A percentile compares a stretch with the other conserved stretches of the same genome.
Conservation (phyloP, 2,329 filamentous ascomycete genomes). For the Calonectria hongkongensis region DNA sequence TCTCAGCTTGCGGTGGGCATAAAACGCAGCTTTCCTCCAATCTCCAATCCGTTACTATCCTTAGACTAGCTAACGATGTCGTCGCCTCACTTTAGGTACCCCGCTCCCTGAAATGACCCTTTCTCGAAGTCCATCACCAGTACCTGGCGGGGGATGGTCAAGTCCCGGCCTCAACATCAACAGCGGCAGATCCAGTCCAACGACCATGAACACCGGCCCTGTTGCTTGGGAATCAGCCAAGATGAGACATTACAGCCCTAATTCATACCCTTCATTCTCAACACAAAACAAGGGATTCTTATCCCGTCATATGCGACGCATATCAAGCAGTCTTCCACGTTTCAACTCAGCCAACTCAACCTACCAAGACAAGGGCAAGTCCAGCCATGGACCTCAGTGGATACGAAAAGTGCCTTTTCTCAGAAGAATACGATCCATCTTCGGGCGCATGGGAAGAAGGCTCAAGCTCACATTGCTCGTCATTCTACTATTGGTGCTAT, state of each 20-base stretch:
- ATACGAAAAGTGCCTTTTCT: slow-evolving; percentile 67
- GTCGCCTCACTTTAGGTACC: slow-evolving; percentile 65
- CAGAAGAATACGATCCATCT: slow-evolving; percentile 67
- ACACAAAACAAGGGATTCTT: slow-evolving; percentile 92
- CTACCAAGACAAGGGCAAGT: slow-evolving; percentile 87
- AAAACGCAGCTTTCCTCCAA: slow-evolving; percentile 37
- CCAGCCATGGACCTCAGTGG: slow-evolving; percentile 75
- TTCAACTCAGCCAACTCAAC: slow-evolving; percentile 78
- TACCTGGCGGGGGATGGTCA: slow-evolving; percentile 90
- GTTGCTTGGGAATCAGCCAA: slow-evolving; percentile 90
- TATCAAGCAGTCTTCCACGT: slow-evolving; percentile 86
- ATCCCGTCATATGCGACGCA: slow-evolving; percentile 85
- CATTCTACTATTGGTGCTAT: slow-evolving; percentile 75
- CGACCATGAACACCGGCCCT: slow-evolving; percentile 72
- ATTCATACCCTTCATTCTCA: slow-evolving; percentile 86
- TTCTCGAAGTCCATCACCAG: slow-evolving; percentile 91
- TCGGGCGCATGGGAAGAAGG: slow-evolving; percentile 76
- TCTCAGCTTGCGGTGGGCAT: slow-evolving; percentile 40
- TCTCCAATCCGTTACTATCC: slow-evolving; percentile 40
- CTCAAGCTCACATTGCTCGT: slow-evolving; percentile 76
- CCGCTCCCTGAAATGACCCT: slow-evolving; percentile 83
- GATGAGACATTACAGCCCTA: slow-evolving; percentile 82
- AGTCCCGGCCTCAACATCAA: slow-evolving; percentile 86
- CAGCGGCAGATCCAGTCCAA: slow-evolving; percentile 82
- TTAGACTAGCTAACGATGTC: slow-evolving; percentile 54